These are phyloP conservation scores for Cercospora sojina DNA, from an alignment of 2,329 filamentous ascomycete genomes.

Conservation along the genomic window DNA sequence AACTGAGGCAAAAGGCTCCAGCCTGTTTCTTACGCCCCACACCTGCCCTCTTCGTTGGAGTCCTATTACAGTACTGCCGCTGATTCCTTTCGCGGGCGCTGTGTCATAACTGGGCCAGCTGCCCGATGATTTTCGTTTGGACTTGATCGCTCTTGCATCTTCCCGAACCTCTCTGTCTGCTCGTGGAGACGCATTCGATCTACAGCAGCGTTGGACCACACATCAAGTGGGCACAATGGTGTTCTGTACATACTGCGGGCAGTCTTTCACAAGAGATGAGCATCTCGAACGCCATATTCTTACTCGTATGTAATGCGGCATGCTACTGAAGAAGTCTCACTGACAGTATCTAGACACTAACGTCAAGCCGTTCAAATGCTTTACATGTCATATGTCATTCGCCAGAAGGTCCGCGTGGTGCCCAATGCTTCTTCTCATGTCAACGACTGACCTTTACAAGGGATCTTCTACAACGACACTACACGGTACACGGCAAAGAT, in stretches of 20 bases:
- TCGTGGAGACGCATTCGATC: neutral
- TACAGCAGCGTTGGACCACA: neutral
- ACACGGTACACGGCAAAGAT: constrained; percentile 53
- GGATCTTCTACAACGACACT: constrained; percentile 53
- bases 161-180: constrained; percentile 20
- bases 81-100: constrained; percentile 19
- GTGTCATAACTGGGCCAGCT: constrained; percentile 23
- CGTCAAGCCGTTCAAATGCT: constrained; percentile 57
- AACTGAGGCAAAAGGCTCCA: constrained; percentile 27
- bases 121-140: constrained; percentile 16
- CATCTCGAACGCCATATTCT: constrained; percentile 55
- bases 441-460: constrained; percentile 32
- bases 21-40: constrained; percentile 20
- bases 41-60: constrained; percentile 9
- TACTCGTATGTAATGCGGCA: constrained; percentile 45
- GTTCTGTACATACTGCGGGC: constrained; percentile 55
- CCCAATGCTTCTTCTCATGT: neutral
- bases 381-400: constrained; percentile 56
- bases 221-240: constrained; percentile 42
- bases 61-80: constrained; percentile 14
- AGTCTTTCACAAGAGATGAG: constrained; percentile 54
- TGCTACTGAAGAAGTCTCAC: neutral
- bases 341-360: constrained; percentile 47
- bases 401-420: constrained; percentile 49
- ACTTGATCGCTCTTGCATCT: constrained; percentile 22